A percentile compares a stretch with the other conserved stretches of the same genome.
Evolutionary conservation across 768 basidiomycete species (phyloP).

Genomic region (Leccinum aurantiacum): DNA sequence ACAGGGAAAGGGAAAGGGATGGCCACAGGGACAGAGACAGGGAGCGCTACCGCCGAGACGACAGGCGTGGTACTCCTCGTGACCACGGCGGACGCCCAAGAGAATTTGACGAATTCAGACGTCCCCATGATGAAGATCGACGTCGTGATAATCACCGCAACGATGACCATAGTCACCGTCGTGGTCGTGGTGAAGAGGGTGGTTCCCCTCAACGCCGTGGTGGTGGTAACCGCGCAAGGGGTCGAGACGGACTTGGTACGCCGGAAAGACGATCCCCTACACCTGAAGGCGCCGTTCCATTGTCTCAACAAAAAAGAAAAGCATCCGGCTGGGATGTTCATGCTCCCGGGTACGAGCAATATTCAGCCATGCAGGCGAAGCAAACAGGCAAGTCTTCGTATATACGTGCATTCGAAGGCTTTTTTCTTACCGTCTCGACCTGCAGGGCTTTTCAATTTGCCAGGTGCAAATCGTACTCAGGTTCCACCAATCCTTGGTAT

Average conservation of each 20-base stretch:
- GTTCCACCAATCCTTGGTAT: slow-evolving; percentile 80
- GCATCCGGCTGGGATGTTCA: slow-evolving; percentile 97
- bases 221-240: slow-evolving; percentile 49
- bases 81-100: slow-evolving; percentile 47
- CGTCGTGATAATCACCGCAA: slow-evolving; percentile 49
- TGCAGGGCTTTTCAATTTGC: slow-evolving; percentile 91
- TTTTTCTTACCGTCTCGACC: slow-evolving; percentile 13
- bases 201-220: slow-evolving; percentile 40
- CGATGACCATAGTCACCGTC: slow-evolving; percentile 35
- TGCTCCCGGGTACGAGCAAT: slow-evolving; percentile 93
- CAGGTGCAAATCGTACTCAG: slow-evolving; percentile 90
- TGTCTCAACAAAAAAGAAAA: slow-evolving; percentile 85
- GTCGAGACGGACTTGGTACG: slow-evolving; percentile 53
- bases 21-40: slow-evolving; percentile 35
- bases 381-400: slow-evolving; percentile 70
- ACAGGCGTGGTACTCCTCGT: slow-evolving; percentile 48
- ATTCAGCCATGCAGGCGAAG: slow-evolving; percentile 96
- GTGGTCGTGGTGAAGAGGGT: slow-evolving; percentile 41
- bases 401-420: neutral
- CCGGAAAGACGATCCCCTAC: slow-evolving; percentile 87
- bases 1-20: slow-evolving; percentile 38
- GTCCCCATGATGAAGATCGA: slow-evolving; percentile 50
- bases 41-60: slow-evolving; percentile 45
- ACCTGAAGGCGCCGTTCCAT: slow-evolving; percentile 75
- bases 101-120: slow-evolving; percentile 48